Evolutionary conservation across 768 basidiomycete genomes (phyloP), one percentile per base, ranked within the genome.

Genomic region (Trametes cubensis): DNA sequence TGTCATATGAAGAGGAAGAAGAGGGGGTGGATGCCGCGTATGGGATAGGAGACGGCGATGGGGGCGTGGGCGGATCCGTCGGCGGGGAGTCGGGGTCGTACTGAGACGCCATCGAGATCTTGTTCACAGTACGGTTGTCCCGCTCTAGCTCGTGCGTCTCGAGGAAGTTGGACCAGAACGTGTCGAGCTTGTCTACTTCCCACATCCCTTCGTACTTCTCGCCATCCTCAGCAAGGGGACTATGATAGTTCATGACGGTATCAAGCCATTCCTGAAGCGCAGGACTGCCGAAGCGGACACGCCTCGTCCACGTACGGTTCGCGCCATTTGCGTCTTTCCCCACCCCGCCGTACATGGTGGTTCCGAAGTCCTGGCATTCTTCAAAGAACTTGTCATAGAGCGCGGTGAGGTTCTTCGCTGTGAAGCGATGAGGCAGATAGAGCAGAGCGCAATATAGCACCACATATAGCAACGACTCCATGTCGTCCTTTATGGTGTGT

Each of bases 401-500:
- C 2, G 7, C 28, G n/a, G 41, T 38, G 30, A 56, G 45, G 2
- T 28, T 28, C 10, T 30, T 11, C 13, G 5, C 15, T 17, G n/a
- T 7, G 15, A 47, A 10, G 8, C 20, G 42, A 42, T 61, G 64
- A 6, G 45, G 46, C 8, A 60, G 44, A 38, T 56, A 62, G 18
- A 50, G 40, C 2, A 62, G 30, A 10, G 42, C 53, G 48, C 56
- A 58, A 39, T 58, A 65, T 1, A 59, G 28, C 5, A 61, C 57
- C 2, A 65, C 60, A 23, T 65, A 58, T 28, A 65, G 7, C 2
- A 65, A 30, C 6, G 64, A 41, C 28, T 65, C 64, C 57, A 65
- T 61, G 45, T 65, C 64, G 51, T 65, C 60, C 10, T 50, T 26
- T 20, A 65, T 26, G 13, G 56, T 61, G 4, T 61, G 64, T 42